These are phyloP conservation scores for Kwoniella sp. DNA, from an alignment of 768 basidiomycete species.

Conservation along the genomic window DNA sequence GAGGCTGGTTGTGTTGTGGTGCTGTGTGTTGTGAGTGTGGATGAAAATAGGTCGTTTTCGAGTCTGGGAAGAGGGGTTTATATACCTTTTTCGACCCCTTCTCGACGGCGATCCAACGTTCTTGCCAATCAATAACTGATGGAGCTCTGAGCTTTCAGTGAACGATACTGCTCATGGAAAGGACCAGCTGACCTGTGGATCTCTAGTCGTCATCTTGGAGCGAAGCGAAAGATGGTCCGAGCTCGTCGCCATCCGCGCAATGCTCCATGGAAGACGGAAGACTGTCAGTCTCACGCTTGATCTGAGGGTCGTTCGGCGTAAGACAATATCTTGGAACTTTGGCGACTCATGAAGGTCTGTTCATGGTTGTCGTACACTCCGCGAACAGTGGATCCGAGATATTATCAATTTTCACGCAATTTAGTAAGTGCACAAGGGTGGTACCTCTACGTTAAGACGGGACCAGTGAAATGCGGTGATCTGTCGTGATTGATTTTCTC, in stretches of 20 bases:
- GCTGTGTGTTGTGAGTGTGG: background rate
- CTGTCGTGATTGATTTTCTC: background rate
- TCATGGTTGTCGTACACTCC: background rate
- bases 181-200: constrained; percentile 1
- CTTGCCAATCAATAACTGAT: too few relatives aligned
- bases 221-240: constrained; percentile 1
- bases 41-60: background rate
- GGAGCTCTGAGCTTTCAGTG: too few relatives aligned
- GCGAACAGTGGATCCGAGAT: background rate
- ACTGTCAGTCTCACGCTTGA: background rate
- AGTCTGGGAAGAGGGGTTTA: background rate
- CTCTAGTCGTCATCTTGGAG: background rate
- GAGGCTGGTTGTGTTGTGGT: too few relatives aligned
- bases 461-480: constrained; percentile 1
- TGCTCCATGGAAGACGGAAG: background rate
- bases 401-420: background rate
- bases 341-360: too few relatives aligned
- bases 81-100: background rate
- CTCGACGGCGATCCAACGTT: too few relatives aligned
- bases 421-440: background rate
- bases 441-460: background rate
- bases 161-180: too few relatives aligned
- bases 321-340: background rate
- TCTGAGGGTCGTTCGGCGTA: too few relatives aligned
- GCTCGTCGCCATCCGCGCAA: background rate